Conservation (phyloP, 2,329 filamentous ascomycete genomes). For the Ascochyta koolunga region DNA sequence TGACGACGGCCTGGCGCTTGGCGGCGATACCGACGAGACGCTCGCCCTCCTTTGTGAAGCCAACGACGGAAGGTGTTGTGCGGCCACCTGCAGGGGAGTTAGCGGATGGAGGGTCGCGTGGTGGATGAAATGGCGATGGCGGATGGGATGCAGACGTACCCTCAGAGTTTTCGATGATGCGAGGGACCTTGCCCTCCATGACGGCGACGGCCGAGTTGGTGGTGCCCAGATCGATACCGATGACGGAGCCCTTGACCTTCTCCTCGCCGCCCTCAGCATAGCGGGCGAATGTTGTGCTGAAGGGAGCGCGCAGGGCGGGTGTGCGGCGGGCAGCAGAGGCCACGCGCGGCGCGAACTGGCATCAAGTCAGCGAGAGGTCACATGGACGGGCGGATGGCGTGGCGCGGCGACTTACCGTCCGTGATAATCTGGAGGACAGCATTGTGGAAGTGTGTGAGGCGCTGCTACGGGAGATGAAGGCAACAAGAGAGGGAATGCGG, state of each 20-base stretch:
- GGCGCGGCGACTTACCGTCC: slow-evolving; percentile 43
- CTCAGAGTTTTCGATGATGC: slow-evolving; percentile 98
- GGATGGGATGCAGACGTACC: slow-evolving; percentile 57
- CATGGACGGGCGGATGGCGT: neutral
- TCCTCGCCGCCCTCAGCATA: slow-evolving; percentile 73
- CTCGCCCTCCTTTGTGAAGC: slow-evolving; percentile 94
- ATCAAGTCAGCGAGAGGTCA: slow-evolving; percentile 35
- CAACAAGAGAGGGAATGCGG: slow-evolving; percentile 32
- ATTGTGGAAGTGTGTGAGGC: slow-evolving; percentile 40
- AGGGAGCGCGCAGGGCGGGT: slow-evolving; percentile 69
- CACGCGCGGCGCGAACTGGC: slow-evolving; percentile 72
- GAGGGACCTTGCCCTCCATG: slow-evolving; percentile 95
- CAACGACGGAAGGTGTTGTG: slow-evolving; percentile 93
- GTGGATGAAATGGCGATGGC: slow-evolving; percentile 1
- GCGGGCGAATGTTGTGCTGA: slow-evolving; percentile 72
- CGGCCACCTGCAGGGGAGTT: slow-evolving; percentile 67
- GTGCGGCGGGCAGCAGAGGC: slow-evolving; percentile 68
- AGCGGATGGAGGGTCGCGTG: slow-evolving; percentile 13
- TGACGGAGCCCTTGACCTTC: slow-evolving; percentile 95
- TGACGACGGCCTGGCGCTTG: slow-evolving; percentile 97
- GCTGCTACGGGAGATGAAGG: slow-evolving; percentile 40
- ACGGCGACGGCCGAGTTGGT: slow-evolving; percentile 97
- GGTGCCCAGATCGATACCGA: slow-evolving; percentile 97
- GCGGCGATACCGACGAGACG: slow-evolving; percentile 95
- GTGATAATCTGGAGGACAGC: slow-evolving; percentile 52